A percentile compares a stretch with the other conserved stretches of the same genome.
These are phyloP conservation scores for Fraxinus paxiana DNA, from an alignment of 305 asterid species.

Conservation along the genomic window DNA sequence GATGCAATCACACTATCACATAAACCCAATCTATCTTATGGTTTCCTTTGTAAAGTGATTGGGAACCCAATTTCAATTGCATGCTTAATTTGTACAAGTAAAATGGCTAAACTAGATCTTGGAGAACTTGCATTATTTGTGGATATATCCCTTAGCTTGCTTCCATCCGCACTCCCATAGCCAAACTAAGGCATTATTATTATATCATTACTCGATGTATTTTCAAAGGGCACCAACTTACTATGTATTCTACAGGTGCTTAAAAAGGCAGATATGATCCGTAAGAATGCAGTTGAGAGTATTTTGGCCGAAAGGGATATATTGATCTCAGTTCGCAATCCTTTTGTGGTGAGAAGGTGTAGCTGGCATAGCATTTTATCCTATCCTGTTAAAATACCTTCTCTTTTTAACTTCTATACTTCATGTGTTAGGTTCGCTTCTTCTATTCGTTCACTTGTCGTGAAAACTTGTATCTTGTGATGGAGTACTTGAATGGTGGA, in stretches of 20 bases:
- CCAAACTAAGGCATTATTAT: background rate
- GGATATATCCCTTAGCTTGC: background rate
- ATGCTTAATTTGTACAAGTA: background rate
- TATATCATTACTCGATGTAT: background rate
- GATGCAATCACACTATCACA: background rate
- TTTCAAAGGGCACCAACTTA: background rate
- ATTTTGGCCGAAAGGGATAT: conserved; percentile 98
- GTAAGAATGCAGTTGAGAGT: conserved; percentile 99
- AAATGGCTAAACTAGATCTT: background rate
- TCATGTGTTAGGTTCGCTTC: conserved; percentile 71
- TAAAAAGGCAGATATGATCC: conserved; percentile 97
- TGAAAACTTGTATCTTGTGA: conserved; percentile 93
- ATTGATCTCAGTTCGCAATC: conserved; percentile 95
- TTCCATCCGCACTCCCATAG: background rate
- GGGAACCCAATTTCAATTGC: background rate
- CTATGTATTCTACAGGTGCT: conserved; percentile 61
- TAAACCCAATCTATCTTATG: background rate
- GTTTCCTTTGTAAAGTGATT: background rate
- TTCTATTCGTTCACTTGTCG: conserved; percentile 99
- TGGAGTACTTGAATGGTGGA: conserved; percentile 99
- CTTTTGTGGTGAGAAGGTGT: conserved; percentile 89
- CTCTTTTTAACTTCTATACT: conserved; percentile 25
- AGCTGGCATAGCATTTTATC: conserved; percentile 23
- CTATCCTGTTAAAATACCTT: conserved; percentile 16
- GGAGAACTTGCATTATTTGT: background rate